Conservation (phyloP, 768 basidiomycete species). For the Lactifluus volemus region DNA sequence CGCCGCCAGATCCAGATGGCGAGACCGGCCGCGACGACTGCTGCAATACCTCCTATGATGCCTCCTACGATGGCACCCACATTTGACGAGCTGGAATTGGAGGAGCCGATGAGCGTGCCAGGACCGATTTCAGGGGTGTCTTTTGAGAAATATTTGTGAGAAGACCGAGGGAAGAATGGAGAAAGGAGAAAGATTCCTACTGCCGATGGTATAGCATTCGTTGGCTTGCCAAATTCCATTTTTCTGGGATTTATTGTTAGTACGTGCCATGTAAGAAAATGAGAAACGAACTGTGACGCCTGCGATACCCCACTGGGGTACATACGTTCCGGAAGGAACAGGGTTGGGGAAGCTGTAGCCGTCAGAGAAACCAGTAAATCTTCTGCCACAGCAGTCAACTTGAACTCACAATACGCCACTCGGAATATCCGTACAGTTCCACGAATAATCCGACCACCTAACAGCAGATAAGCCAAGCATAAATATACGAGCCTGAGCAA, state of each 20-base stretch:
- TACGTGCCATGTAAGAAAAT: neutral
- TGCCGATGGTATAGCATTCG: neutral
- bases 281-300: neutral
- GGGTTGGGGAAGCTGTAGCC: neutral
- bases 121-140: neutral
- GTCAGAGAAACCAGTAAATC: neutral
- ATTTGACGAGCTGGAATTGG: neutral
- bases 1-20: neutral
- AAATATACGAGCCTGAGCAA: too few relatives aligned
- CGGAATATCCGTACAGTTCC: neutral
- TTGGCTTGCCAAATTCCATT: neutral
- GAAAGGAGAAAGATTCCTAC: neutral
- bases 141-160: neutral
- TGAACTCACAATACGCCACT: neutral
- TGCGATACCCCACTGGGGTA: neutral
- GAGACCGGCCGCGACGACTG: neutral
- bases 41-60: neutral
- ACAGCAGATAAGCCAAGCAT: too few relatives aligned
- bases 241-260: neutral
- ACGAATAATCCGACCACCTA: neutral
- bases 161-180: neutral
- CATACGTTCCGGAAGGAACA: constrained; percentile 2
- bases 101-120: neutral
- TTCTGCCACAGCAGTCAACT: neutral
- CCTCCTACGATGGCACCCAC: neutral